These are phyloP conservation scores for Calonectria hongkongensis DNA, from an alignment of 2,329 filamentous ascomycete species.

Conservation along the genomic window DNA sequence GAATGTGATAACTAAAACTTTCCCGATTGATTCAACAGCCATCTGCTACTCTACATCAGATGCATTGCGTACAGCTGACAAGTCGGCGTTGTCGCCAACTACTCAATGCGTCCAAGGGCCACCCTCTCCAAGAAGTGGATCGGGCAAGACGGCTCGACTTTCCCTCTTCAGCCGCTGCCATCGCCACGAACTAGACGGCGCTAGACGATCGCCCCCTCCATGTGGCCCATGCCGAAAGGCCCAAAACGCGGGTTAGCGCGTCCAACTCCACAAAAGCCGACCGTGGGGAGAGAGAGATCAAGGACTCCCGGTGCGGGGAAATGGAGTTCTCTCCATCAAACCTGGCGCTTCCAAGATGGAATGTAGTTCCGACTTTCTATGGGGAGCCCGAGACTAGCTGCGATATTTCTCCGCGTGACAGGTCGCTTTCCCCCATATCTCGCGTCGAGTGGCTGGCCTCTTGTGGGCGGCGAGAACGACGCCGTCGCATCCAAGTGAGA, in stretches of 20 bases:
- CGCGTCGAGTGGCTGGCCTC: neutral
- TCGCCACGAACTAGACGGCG: neutral
- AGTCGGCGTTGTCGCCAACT: neutral
- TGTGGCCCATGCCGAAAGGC: constrained; percentile 13
- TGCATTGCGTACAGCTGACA: neutral
- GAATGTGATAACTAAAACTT: neutral
- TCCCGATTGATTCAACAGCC: neutral
- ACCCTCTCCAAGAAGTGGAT: neutral
- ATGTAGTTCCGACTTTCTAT: constrained; percentile 21
- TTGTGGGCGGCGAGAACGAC: neutral
- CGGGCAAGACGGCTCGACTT: constrained; percentile 30
- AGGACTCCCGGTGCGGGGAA: neutral
- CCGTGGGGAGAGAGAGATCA: constrained; percentile 5
- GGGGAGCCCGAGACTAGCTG: neutral
- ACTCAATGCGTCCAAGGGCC: neutral
- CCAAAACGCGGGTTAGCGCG: constrained; percentile 20
- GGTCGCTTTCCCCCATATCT: constrained; percentile 4
- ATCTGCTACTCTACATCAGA: neutral
- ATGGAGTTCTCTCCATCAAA: constrained; percentile 12
- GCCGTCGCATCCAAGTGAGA: neutral
- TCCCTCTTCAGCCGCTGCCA: neutral
- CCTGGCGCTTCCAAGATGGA: constrained; percentile 7
- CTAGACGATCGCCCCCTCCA: constrained; percentile 6
- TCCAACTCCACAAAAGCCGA: neutral
- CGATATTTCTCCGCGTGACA: constrained; percentile 10